Evolutionary conservation across 257 asterid genomes (phyloP).

Genomic region (Gardenia jasminoides): DNA sequence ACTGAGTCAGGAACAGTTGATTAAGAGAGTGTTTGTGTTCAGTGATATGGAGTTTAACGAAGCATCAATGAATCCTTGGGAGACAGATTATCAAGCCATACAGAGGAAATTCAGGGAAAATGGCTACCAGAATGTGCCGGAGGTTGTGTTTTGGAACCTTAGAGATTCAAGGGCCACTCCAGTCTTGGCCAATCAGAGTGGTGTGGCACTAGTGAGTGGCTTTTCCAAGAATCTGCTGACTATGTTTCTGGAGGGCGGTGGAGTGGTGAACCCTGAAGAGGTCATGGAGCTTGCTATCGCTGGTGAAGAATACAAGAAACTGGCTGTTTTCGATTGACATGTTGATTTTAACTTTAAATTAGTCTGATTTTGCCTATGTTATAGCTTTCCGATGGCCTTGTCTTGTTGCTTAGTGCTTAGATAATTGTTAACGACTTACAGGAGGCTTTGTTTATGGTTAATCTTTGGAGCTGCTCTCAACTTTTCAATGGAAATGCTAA

Average conservation of each 20-base stretch:
- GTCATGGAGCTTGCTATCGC: conserved; percentile 52
- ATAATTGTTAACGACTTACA: background rate
- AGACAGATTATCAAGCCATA: conserved; percentile 51
- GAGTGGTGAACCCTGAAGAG: conserved; percentile 28
- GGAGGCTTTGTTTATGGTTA: background rate
- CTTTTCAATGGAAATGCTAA: background rate
- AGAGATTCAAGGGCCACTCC: conserved; percentile 50
- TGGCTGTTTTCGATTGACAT: conserved; percentile 41
- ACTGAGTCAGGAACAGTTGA: conserved; percentile 38
- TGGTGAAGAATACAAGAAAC: conserved; percentile 45
- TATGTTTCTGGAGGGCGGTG: conserved; percentile 52
- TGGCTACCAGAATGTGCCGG: conserved; percentile 48
- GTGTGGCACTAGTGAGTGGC: conserved; percentile 61
- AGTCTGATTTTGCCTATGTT: background rate
- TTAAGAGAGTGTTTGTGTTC: conserved; percentile 49
- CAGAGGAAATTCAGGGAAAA: conserved; percentile 47
- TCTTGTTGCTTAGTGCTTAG: background rate
- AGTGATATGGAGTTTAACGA: conserved; percentile 61
- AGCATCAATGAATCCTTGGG: conserved; percentile 45
- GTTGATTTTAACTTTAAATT: too few relatives aligned
- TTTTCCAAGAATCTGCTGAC: conserved; percentile 53
- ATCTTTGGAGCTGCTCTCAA: background rate
- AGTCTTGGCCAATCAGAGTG: conserved; percentile 42
- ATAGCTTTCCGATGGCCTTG: background rate
- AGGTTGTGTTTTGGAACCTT: conserved; percentile 69